These are phyloP conservation scores for Mucor ambiguus DNA, from an alignment of 371 early-diverging fungal genomes.

Conservation along the genomic window DNA sequence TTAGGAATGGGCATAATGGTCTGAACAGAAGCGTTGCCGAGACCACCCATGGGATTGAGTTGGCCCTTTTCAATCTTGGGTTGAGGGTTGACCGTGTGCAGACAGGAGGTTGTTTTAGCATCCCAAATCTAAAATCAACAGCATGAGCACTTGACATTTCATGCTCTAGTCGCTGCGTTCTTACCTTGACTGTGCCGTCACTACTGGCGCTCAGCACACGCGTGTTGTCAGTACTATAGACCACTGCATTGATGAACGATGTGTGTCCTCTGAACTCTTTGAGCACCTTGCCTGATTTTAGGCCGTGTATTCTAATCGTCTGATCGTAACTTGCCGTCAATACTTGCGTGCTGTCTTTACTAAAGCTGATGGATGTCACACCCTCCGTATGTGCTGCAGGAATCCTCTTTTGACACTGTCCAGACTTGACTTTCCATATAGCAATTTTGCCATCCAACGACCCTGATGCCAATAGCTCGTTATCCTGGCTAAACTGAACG, in stretches of 20 bases:
- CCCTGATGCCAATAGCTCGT: constrained; percentile 85
- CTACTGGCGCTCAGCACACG: constrained; percentile 78
- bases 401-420: constrained; percentile 74
- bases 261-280: constrained; percentile 91
- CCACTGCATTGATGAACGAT: constrained; percentile 80
- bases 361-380: constrained; percentile 79
- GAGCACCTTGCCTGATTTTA: constrained; percentile 85
- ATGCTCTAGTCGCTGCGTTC: too few relatives aligned
- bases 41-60: constrained; percentile 31
- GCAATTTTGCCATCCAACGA: constrained; percentile 85
- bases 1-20: constrained; percentile 47
- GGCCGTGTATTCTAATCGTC: constrained; percentile 80
- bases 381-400: constrained; percentile 85
- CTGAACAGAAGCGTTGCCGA: constrained; percentile 34
- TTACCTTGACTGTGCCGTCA: constrained; percentile 89
- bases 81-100: constrained; percentile 32
- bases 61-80: constrained; percentile 24
- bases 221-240: constrained; percentile 69
- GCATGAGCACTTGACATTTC: not conserved
- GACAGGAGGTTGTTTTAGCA: constrained; percentile 39
- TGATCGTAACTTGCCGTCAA: constrained; percentile 83
- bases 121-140: constrained; percentile 67
- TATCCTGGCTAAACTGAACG: constrained; percentile 74
- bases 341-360: constrained; percentile 73
- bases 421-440: constrained; percentile 83